Percentiles rank a stretch among this genome's conserved stretches.
These are phyloP conservation scores for Malassezia vespertilionis DNA, from an alignment of 1,284 basidiomycete species.

Conservation along the genomic window DNA sequence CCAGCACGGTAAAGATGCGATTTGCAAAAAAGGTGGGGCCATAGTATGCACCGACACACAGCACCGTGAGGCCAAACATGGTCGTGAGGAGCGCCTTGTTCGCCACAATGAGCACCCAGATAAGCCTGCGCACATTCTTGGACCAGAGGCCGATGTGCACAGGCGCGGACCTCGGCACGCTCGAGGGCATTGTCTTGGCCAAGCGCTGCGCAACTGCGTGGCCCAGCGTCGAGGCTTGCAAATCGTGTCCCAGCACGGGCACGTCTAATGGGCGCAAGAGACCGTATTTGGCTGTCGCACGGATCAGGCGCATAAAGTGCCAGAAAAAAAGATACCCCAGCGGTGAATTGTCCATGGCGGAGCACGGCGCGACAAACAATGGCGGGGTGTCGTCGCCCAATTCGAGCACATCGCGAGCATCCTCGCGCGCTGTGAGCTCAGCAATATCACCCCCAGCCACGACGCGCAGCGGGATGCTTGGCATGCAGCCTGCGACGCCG, in stretches of 20 bases:
- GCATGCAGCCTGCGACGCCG: neutral
- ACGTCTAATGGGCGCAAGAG: slow-evolving; percentile 7
- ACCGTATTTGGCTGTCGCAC: neutral
- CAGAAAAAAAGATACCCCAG: slow-evolving; percentile 10
- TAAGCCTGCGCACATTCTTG: neutral
- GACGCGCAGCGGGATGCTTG: slow-evolving; percentile 2
- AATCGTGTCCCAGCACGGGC: slow-evolving; percentile 2
- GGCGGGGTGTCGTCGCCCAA: neutral
- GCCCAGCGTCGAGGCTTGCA: slow-evolving; percentile 9
- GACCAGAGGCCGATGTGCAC: neutral
- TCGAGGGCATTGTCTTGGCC: neutral
- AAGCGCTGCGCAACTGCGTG: neutral
- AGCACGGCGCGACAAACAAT: slow-evolving; percentile 5
- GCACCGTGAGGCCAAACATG: slow-evolving; percentile 2
- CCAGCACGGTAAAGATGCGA: slow-evolving; percentile 8
- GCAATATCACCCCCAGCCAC: neutral
- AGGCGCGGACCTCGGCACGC: neutral
- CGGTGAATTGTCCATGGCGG: neutral
- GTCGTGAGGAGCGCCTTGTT: slow-evolving; percentile 1
- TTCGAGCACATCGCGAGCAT: neutral
- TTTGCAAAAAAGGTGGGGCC: slow-evolving; percentile 13
- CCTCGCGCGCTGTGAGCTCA: neutral
- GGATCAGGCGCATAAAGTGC: slow-evolving; percentile 2
- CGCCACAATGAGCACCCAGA: slow-evolving; percentile 1
- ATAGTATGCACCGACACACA: slow-evolving; percentile 11